These are phyloP conservation scores for Crithidia sp. DNA, from an alignment of 208 protist genomes.

Conservation along the genomic window DNA sequence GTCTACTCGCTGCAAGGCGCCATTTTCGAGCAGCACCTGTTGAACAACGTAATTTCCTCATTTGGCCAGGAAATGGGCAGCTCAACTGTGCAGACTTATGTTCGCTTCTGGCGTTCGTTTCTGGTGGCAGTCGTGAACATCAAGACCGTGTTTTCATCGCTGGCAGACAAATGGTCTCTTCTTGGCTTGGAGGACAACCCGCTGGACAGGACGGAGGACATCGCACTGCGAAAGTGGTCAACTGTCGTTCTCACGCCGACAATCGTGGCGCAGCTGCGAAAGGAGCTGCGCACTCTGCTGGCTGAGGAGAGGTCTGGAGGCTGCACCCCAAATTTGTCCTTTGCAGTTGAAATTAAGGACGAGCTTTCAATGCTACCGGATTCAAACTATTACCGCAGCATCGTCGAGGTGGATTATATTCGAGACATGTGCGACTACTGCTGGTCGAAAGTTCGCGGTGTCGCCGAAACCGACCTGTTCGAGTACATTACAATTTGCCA, in stretches of 20 bases:
- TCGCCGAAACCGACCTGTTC: constrained; percentile 15
- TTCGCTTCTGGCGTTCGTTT: constrained; percentile 44
- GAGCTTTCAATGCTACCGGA: constrained; percentile 50
- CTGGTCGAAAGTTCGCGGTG: constrained; percentile 12
- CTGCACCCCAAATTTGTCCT: constrained; percentile 4
- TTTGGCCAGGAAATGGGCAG: constrained; percentile 7
- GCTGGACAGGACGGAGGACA: constrained; percentile 44
- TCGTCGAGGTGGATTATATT: constrained; percentile 46
- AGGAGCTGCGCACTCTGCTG: constrained; percentile 31
- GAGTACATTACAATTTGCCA: constrained; percentile 26
- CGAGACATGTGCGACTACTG: constrained; percentile 40
- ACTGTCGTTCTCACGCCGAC: constrained; percentile 28
- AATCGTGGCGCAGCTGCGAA: constrained; percentile 21
- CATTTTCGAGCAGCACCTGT: constrained; percentile 38
- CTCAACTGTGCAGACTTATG: constrained; percentile 37
- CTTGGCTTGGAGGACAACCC: constrained; percentile 37
- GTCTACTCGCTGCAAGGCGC: constrained; percentile 34
- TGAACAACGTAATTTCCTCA: constrained; percentile 27
- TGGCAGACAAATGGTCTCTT: constrained; percentile 37
- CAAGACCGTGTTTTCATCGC: constrained; percentile 51
- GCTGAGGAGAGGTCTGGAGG: constrained; percentile 22
- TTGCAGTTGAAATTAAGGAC: constrained; percentile 44
- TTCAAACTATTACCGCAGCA: constrained; percentile 35
- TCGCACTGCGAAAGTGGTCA: constrained; percentile 45
- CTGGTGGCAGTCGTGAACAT: constrained; percentile 43